A percentile compares a stretch with the other conserved stretches of the same genome.
phyloP scores from a whole-genome alignment of 1,284 basidiomycete species.

The Tilletiopsis washingtonensis region DNA sequence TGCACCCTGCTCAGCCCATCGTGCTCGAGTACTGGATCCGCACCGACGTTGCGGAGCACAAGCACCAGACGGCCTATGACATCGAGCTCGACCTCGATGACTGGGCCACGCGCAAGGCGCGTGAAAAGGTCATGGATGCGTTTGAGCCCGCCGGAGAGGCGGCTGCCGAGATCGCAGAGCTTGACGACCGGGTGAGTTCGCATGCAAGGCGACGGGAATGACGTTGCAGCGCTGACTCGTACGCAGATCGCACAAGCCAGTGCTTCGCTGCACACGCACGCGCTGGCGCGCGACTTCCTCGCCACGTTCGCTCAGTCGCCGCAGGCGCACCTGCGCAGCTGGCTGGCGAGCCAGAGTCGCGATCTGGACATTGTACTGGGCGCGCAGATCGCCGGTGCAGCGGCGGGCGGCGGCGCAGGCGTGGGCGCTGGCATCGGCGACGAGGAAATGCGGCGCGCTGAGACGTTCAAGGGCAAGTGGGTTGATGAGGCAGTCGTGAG shows the following conservation, averaged over 20 bases:
- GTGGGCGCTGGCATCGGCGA: conserved; percentile 57
- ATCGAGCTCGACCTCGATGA: conserved; percentile 86
- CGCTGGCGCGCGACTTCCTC: conserved; percentile 78
- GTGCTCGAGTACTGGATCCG: conserved; percentile 64
- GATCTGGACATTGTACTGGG: conserved; percentile 75
- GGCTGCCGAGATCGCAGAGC: conserved; percentile 58
- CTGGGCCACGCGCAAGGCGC: conserved; percentile 62
- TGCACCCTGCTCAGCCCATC: conserved; percentile 72
- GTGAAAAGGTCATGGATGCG: conserved; percentile 64
- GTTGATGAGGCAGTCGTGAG: conserved; percentile 48
- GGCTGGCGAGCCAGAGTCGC: conserved; percentile 81
- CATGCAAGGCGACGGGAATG: too few relatives aligned
- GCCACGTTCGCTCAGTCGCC: conserved; percentile 74
- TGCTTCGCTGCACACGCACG: conserved; percentile 67
- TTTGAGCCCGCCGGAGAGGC: conserved; percentile 60
- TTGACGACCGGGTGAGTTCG: conserved; percentile 72
- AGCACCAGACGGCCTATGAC: conserved; percentile 62
- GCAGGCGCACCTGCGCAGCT: conserved; percentile 72
- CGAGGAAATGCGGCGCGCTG: conserved; percentile 77
- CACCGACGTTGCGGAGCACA: conserved; percentile 44
- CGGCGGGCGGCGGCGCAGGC: conserved; percentile 57
- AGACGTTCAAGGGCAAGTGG: conserved; percentile 84
- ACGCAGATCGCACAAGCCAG: conserved; percentile 42
- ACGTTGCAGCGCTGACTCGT: too few relatives aligned
- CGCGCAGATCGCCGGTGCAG: conserved; percentile 57